phyloP scores from a whole-genome alignment of 208 protist genomes.

The Porcisia hertigi region DNA sequence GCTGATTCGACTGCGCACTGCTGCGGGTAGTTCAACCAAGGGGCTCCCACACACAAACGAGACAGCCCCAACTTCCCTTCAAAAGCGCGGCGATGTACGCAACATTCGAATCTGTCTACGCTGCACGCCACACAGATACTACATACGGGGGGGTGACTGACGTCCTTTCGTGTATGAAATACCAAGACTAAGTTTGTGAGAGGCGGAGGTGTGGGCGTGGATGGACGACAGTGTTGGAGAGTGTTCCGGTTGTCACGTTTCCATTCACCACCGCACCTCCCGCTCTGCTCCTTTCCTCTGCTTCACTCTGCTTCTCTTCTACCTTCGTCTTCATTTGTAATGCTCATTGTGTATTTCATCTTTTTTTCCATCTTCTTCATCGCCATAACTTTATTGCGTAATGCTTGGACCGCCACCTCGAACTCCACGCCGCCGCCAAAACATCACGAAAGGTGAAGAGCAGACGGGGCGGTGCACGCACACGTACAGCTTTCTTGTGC shows the following conservation, averaged over 20 bases:
- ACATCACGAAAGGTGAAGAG: not conserved
- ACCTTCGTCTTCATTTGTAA: not conserved
- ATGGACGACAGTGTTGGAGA: not conserved
- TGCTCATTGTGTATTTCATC: not conserved
- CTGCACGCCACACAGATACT: not conserved
- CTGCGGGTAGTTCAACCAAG: not conserved
- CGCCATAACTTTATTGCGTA: not conserved
- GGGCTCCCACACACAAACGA: not conserved
- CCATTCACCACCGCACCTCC: not conserved
- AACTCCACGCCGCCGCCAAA: not conserved
- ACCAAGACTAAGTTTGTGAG: no score
- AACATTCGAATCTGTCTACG: no score
- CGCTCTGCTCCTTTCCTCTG: no score
- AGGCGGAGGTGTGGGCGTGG: not conserved
- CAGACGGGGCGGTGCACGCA: not conserved
- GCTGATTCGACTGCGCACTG: not conserved
- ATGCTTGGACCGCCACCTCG: not conserved
- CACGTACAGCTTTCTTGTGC: not conserved
- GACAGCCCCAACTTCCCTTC: not conserved
- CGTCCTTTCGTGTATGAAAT: not conserved
- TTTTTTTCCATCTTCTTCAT: not conserved
- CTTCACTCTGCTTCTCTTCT: not conserved
- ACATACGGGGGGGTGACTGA: not conserved
- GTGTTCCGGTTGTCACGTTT: not conserved
- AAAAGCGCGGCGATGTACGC: not conserved